These are phyloP conservation scores for Gamarada debralockiae DNA, from an alignment of 495 filamentous ascomycete genomes.

Conservation along the genomic window DNA sequence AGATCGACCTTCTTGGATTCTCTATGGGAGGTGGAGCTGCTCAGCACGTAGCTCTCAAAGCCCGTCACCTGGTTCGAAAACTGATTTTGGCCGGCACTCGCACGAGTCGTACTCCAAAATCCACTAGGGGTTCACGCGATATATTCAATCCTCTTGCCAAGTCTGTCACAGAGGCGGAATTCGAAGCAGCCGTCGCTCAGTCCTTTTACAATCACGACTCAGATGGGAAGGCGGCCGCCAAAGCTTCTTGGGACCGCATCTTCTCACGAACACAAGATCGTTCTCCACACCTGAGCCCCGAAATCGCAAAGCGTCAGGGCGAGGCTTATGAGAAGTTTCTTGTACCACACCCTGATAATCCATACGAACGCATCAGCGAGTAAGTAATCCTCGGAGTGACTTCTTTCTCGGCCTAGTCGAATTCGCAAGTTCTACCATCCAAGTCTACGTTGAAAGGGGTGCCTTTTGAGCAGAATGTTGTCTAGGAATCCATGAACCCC, in stretches of 20 bases:
- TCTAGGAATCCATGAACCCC: no score
- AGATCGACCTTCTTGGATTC: slow-evolving; percentile 40
- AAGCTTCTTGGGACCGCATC: slow-evolving; percentile 25
- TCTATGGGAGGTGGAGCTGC: slow-evolving; percentile 29
- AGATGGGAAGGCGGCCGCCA: slow-evolving; percentile 17
- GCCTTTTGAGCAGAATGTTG: no score
- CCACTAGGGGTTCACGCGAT: not conserved
- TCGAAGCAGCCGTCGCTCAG: slow-evolving; percentile 7
- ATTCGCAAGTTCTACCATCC: no score
- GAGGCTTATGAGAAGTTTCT: slow-evolving; percentile 21
- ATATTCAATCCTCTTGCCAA: not conserved
- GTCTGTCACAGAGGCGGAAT: slow-evolving; percentile 9
- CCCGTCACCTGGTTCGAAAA: slow-evolving; percentile 17
- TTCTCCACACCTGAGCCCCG: slow-evolving; percentile 18
- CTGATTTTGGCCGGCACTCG: slow-evolving; percentile 26
- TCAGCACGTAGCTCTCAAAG: slow-evolving; percentile 25
- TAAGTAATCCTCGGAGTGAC: no score
- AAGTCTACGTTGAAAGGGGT: no score
- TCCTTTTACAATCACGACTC: slow-evolving; percentile 21
- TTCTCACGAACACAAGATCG: slow-evolving; percentile 2
- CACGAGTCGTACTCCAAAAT: slow-evolving; percentile 12
- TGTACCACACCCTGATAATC: slow-evolving; percentile 20
- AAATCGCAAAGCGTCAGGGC: slow-evolving; percentile 22
- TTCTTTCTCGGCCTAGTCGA: no score
- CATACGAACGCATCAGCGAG: slow-evolving; percentile 25